A percentile compares a stretch with the other conserved stretches of the same genome.
phyloP scores from a whole-genome alignment of 139 green algal species.

The Micractinium conductrix region DNA sequence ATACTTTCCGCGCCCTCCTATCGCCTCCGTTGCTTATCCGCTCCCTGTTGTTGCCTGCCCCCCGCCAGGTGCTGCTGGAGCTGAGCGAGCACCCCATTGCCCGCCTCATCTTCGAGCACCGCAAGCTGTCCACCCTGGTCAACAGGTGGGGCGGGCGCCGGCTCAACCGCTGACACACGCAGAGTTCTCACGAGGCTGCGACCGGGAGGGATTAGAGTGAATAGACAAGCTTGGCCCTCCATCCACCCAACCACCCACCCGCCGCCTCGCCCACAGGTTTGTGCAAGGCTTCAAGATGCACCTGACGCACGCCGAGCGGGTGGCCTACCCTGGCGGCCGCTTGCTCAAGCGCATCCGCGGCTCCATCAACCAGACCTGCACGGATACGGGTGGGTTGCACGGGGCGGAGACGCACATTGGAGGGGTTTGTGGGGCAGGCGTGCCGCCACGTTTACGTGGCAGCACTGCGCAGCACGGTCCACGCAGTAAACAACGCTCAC shows the following conservation, averaged over 20 bases:
- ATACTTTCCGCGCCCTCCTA: too few species aligned
- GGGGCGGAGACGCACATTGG: too few species aligned
- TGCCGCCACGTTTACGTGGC: not conserved
- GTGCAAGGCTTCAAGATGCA: constrained; percentile 29
- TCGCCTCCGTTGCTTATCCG: too few species aligned
- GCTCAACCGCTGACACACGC: too few species aligned
- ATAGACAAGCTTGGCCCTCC: too few species aligned
- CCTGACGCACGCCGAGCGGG: not conserved
- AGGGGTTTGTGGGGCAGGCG: not conserved
- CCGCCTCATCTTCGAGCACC: constrained; percentile 68
- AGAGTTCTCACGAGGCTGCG: too few species aligned
- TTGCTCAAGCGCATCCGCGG: constrained; percentile 64
- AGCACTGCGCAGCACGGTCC: too few species aligned
- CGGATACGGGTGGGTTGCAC: constrained; percentile 52
- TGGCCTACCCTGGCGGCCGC: constrained; percentile 4
- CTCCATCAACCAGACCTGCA: constrained; percentile 75
- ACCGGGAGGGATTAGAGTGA: too few species aligned
- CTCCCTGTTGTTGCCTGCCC: not conserved
- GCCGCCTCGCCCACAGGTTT: constrained; percentile 1
- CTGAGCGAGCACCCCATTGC: constrained; percentile 59
- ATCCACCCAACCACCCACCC: not conserved
- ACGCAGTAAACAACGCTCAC: not conserved
- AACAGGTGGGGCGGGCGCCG: constrained; percentile 51
- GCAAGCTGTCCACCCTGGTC: constrained; percentile 70
- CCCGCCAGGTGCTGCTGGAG: constrained; percentile 65